phyloP scores from a whole-genome alignment of 257 asterid genomes.

The Solanum appendiculatum region DNA sequence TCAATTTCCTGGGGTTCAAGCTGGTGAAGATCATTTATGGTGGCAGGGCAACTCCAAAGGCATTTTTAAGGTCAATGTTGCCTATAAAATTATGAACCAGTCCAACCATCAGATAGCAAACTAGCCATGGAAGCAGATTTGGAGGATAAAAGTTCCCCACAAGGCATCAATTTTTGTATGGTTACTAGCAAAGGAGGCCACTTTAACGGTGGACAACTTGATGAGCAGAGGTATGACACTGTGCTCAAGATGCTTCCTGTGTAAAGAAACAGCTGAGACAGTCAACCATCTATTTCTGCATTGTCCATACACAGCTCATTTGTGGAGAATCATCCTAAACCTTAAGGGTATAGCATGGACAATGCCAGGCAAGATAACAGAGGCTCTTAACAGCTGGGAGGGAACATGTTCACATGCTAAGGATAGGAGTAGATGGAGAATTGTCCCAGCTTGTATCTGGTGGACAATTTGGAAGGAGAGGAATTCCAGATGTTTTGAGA shows the following conservation, averaged over 20 bases:
- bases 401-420: background rate
- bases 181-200: background rate
- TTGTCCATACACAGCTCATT: background rate
- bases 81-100: no score
- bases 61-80: background rate
- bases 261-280: background rate
- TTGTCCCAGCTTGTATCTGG: background rate
- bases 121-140: no score
- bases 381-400: background rate
- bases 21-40: background rate
- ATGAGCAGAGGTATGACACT: background rate
- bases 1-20: background rate
- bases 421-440: background rate
- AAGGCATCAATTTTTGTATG: background rate
- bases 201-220: background rate
- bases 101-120: no score
- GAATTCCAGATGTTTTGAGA: background rate
- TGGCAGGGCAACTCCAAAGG: background rate
- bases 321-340: background rate
- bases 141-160: background rate
- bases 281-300: background rate
- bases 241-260: background rate
- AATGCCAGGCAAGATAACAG: background rate
- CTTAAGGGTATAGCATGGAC: background rate
- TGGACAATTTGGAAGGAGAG: background rate